Evolutionary conservation across 169 alveolate species (phyloP).

Genomic region (Cryptosporidium baileyi): DNA sequence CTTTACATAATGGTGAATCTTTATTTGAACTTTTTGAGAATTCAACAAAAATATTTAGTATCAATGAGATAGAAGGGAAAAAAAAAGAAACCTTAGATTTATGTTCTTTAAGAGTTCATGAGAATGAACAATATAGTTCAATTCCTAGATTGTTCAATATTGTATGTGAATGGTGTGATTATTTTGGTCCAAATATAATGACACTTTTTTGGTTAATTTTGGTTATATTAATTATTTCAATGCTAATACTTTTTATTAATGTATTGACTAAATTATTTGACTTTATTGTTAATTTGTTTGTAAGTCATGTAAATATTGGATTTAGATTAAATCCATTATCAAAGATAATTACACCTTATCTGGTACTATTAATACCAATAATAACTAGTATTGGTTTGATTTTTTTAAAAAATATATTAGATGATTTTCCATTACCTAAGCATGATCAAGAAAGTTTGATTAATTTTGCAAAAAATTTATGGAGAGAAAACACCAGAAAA

Average conservation of each 20-base stretch:
- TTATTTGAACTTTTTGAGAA: conserved; percentile 49
- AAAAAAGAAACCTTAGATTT: not conserved
- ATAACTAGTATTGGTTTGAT: conserved; percentile 37
- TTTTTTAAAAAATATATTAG: conserved; percentile 30
- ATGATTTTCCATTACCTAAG: conserved; percentile 62
- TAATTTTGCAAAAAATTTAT: conserved; percentile 2
- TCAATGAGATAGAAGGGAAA: not conserved
- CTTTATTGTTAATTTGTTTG: not conserved
- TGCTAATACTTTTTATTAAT: conserved; percentile 1
- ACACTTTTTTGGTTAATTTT: conserved; percentile 39
- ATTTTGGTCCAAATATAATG: conserved; percentile 59
- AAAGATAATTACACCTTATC: conserved; percentile 16
- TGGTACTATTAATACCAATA: conserved; percentile 16
- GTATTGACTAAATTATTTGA: not conserved
- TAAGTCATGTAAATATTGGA: not conserved
- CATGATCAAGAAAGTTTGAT: conserved; percentile 32
- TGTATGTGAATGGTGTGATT: conserved; percentile 65
- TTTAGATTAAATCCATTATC: not conserved
- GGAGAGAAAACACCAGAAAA: conserved; percentile 23
- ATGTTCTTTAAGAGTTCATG: not conserved
- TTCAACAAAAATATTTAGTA: conserved; percentile 6
- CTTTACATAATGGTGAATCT: conserved; percentile 66
- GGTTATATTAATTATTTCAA: conserved; percentile 6
- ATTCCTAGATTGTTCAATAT: conserved; percentile 50
- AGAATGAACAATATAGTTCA: conserved; percentile 34